Evolutionary conservation across 352 stramenopile species (phyloP), one percentile per base, ranked within the genome.

Genomic region (Pythium utonaiense): DNA sequence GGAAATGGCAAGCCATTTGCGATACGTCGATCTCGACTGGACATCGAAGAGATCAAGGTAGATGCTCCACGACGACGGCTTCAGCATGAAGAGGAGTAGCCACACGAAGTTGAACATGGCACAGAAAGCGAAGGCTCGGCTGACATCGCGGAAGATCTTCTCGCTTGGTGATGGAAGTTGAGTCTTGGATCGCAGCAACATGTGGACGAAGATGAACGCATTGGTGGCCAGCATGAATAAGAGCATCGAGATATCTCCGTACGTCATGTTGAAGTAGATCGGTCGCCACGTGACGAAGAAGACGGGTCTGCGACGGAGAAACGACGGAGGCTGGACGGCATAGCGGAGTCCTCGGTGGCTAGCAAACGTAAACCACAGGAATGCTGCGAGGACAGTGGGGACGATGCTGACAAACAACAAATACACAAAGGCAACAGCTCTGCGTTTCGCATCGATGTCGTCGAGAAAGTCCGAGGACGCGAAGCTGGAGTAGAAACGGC

Each of bases 381-480:
- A 48, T 3, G 25, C 33, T 5, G 61, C 53, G 3, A 71, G 7
- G 3, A 61, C 0, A 0, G 53, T 73, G 1, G 69, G 66, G 1
- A 53, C 16, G 0, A 74, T 17, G 1, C 69, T 66, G 30, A 67
- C 51, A 16, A 30, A 30, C 1, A 76, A 48, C 9, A 76, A 36
- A 38, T 69, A 76, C 19, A 69, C 61, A 17, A 71, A 68, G 1
- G 66, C 66, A n/a, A 69, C 56, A 8, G 62, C 60, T 14, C 62
- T 33, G n/a, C 55, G 52, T 8, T 59, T 71, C 49, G 54, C 62
- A 42, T 47, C 47, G 36, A 58, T 57, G 33, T 58, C 48, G 8
- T 57, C 41, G 17, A 51, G n/a, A 27, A 62, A 53, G 2, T n/a
- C 42, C 1, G 50, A 34, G 6, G 2, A 6, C 17, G 42, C 53